Evolutionary conservation across 768 basidiomycete species (phyloP), one percentile per base, ranked within the genome.

Genomic region (Leucocoprinus leucothites): DNA sequence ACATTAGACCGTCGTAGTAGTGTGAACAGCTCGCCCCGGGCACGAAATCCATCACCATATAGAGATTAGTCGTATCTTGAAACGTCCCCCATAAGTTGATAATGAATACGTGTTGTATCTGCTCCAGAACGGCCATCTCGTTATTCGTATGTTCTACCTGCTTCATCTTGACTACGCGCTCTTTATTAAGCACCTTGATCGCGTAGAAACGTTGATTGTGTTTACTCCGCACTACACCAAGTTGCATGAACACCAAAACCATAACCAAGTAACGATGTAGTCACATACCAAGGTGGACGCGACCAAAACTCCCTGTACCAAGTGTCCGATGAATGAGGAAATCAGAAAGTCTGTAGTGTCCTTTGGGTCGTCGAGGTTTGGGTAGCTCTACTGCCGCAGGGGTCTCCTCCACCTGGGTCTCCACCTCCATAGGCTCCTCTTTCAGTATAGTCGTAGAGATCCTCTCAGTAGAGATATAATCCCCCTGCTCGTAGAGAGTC

Each of bases 141-240:
- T 91, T 94, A 68, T 95, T 97, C 42, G 97, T 98, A 64, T 99
- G 97, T 65, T 98, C 93, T 48, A 98, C 85, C 68, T 99, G 97
- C 74, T 98, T 97, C 71, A 92, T 83, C 61, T 81, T 83, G 52
- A 92, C 91, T 51, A 98, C 89, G 67, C 91, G 89, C 58, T 95
- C 93, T 68, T 98, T 98, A 74, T 81, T 88, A 59, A 98, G 75
- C 7, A 98, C 94, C 68, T 98, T 98, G 78, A 96, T 85, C 47
- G 95, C 95, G 67, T 96, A 98, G 69, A 91, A 95, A 14, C 95
- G 89, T n/a, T 90, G 79, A 67, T 96, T 97, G 67, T 96, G 92
- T 71, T 87, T 90, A 68, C 92, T 94, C 57, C 89, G 85, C 25
- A 93, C 94, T 94, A 65, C 35, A 59, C 48, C 57, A 49, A 45